Evolutionary conservation across 1,284 basidiomycete species (phyloP).

Genomic region (Trametes hirsuta): DNA sequence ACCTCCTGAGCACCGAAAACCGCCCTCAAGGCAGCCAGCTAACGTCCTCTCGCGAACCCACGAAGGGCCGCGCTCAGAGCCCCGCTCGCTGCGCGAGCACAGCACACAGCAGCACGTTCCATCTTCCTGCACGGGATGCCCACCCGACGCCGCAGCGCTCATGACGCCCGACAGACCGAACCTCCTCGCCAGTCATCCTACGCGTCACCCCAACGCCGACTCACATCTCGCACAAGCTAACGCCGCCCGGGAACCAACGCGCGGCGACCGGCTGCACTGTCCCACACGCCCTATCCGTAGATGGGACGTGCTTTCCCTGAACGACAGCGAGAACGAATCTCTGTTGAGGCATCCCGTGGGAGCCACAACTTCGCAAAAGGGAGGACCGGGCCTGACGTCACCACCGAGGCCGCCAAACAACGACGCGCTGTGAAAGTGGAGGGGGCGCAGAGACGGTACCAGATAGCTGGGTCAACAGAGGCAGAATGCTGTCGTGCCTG

Average conservation of each 20-base stretch:
- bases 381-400: constrained; percentile 28
- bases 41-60: constrained; percentile 17
- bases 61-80: constrained; percentile 19
- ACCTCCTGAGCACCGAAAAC: constrained; percentile 18
- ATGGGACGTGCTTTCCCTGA: constrained; percentile 16
- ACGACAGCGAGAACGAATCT: constrained; percentile 32
- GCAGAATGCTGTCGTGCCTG: constrained; percentile 4
- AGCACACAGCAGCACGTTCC: constrained; percentile 4
- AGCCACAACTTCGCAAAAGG: constrained; percentile 27
- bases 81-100: constrained; percentile 24
- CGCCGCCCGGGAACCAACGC: constrained; percentile 17
- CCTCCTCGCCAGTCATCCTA: constrained; percentile 26
- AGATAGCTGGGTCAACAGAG: constrained; percentile 23
- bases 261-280: constrained; percentile 25
- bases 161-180: constrained; percentile 6
- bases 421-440: constrained; percentile 12
- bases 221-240: constrained; percentile 14
- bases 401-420: constrained; percentile 17
- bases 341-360: constrained; percentile 32
- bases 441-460: constrained; percentile 23
- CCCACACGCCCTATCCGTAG: constrained; percentile 14
- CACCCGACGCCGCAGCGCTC: constrained; percentile 17
- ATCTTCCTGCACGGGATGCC: constrained; percentile 26
- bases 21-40: constrained; percentile 3
- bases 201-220: constrained; percentile 22